A percentile compares a stretch with the other conserved stretches of the same genome.
Evolutionary conservation across 176 grass and related monocot species (phyloP).

Genomic region (Avena insularis): DNA sequence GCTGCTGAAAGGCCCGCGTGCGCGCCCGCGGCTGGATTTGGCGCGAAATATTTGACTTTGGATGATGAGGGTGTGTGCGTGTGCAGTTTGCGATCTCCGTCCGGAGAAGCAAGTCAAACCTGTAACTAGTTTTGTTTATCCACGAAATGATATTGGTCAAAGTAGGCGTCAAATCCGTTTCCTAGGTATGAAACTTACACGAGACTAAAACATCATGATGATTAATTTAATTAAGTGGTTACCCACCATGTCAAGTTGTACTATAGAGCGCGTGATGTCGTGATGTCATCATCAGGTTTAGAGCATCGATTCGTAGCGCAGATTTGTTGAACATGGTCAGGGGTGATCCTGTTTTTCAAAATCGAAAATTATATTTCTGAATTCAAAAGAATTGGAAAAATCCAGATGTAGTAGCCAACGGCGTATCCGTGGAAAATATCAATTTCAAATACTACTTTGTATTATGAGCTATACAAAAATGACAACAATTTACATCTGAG

Average conservation of each 20-base stretch:
- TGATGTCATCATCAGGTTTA: background rate
- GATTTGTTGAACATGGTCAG: too few species aligned
- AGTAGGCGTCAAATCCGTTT: background rate
- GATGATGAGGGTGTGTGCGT: background rate
- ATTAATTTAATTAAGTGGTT: background rate
- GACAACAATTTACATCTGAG: too few species aligned
- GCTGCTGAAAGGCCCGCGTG: background rate
- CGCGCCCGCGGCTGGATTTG: conserved; percentile 14
- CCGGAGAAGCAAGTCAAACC: background rate
- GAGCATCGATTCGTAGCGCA: too few species aligned
- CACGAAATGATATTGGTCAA: background rate
- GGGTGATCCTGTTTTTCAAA: too few species aligned
- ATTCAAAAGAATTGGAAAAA: too few species aligned
- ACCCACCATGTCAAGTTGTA: background rate
- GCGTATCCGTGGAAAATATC: too few species aligned
- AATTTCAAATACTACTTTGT: too few species aligned
- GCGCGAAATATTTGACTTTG: conserved; percentile 43
- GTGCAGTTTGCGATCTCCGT: background rate
- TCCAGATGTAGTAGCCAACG: too few species aligned
- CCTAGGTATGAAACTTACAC: background rate
- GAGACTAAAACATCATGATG: background rate
- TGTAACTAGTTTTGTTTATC: background rate
- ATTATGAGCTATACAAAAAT: too few species aligned
- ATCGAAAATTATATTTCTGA: too few species aligned
- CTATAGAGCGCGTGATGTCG: background rate